Conservation (phyloP, 768 basidiomycete species). For the Mycena rebaudengoi region DNA sequence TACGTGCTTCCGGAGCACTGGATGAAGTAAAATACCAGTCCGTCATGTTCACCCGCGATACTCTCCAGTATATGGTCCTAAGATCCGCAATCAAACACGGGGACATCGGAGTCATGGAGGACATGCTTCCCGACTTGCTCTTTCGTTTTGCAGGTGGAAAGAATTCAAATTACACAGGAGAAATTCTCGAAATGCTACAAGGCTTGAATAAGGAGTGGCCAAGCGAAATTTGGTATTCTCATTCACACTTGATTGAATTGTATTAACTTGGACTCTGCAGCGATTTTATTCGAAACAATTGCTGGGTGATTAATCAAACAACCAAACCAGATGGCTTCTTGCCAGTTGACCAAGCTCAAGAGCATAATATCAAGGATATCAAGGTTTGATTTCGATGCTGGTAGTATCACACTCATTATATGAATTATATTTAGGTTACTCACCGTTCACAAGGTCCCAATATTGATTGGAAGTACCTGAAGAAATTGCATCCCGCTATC, state of each 20-base stretch:
- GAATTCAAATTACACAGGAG: too few relatives aligned
- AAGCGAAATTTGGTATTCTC: too few relatives aligned
- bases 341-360: slow-evolving; percentile 42
- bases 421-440: slow-evolving; percentile 26
- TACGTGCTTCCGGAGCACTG: not conserved
- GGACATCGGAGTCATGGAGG: not conserved
- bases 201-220: too few relatives aligned
- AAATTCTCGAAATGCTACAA: too few relatives aligned
- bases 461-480: slow-evolving; percentile 40
- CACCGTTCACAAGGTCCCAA: slow-evolving; percentile 43
- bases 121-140: not conserved
- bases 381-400: too few relatives aligned
- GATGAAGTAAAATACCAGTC: too few relatives aligned
- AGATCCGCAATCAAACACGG: not conserved
- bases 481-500: slow-evolving; percentile 43
- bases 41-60: not conserved
- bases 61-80: not conserved
- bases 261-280: too few relatives aligned
- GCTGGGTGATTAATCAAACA: slow-evolving; percentile 42
- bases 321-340: slow-evolving; percentile 33
- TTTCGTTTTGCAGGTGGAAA: not conserved
- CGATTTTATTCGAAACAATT: slow-evolving; percentile 37
- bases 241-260: too few relatives aligned
- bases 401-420: too few relatives aligned
- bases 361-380: slow-evolving; percentile 47